Conservation (phyloP, 192 early-diverging fungal genomes). For the Dissophora ornata region DNA sequence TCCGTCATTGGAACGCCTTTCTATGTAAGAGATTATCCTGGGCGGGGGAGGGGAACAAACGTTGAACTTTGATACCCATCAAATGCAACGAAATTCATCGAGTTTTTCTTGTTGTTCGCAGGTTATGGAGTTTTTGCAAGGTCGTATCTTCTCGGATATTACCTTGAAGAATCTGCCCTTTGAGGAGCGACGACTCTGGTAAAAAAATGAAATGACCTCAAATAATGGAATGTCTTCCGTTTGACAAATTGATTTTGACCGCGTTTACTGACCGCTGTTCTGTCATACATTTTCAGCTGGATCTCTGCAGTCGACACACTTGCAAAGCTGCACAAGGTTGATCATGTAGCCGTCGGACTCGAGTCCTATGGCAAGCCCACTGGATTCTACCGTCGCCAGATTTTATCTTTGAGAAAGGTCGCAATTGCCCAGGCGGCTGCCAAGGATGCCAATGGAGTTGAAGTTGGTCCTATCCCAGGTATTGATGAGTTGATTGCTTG, state of each 20-base stretch:
- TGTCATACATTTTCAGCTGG: slow-evolving; percentile 60
- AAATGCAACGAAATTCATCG: too few species aligned
- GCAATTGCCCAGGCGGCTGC: slow-evolving; percentile 75
- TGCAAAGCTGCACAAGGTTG: slow-evolving; percentile 83
- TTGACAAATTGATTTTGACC: not conserved
- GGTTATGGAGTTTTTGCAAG: slow-evolving; percentile 95
- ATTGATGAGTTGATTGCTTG: slow-evolving; percentile 78
- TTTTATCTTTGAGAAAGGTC: slow-evolving; percentile 73
- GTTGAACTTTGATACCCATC: not conserved
- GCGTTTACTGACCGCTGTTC: not conserved
- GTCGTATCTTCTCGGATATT: slow-evolving; percentile 83
- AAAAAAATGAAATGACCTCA: slow-evolving; percentile 4
- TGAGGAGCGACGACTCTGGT: slow-evolving; percentile 68
- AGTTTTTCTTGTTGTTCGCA: too few species aligned
- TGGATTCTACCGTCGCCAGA: slow-evolving; percentile 90
- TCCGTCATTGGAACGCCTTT: slow-evolving; percentile 91
- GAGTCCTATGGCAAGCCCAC: slow-evolving; percentile 70
- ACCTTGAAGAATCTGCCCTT: slow-evolving; percentile 65
- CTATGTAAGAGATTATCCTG: slow-evolving; percentile 69
- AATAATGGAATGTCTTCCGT: too few species aligned
- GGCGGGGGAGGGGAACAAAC: not conserved
- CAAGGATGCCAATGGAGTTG: slow-evolving; percentile 62
- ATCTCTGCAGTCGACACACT: slow-evolving; percentile 78
- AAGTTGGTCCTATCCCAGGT: slow-evolving; percentile 77
- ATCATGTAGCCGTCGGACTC: slow-evolving; percentile 74